phyloP scores from a whole-genome alignment of 371 early-diverging fungal genomes.

The Amoeboaphelidium protococcarum region DNA sequence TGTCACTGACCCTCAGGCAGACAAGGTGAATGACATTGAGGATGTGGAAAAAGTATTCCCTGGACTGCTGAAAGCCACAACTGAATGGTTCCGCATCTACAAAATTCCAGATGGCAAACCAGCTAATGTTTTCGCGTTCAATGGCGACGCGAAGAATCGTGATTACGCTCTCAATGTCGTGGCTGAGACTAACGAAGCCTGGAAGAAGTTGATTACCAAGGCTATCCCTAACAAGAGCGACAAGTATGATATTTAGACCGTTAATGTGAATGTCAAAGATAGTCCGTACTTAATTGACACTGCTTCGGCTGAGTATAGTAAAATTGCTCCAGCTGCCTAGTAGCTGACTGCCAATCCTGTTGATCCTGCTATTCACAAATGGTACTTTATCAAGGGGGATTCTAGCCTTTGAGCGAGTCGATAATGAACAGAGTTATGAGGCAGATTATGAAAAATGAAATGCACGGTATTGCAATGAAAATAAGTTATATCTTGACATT shows the following conservation, averaged over 20 bases:
- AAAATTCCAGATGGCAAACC: constrained; percentile 98
- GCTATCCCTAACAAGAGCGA: constrained; percentile 25
- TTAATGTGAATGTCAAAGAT: constrained; percentile 36
- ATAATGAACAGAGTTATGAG: too few species aligned
- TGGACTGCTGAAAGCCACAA: constrained; percentile 76
- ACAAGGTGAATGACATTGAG: constrained; percentile 77
- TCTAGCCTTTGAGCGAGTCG: too few species aligned
- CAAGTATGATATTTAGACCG: constrained; percentile 35
- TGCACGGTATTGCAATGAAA: too few species aligned
- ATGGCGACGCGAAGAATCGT: constrained; percentile 61
- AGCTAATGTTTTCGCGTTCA: constrained; percentile 91
- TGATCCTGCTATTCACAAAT: too few species aligned
- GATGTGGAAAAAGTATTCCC: constrained; percentile 90
- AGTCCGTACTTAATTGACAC: constrained; percentile 33
- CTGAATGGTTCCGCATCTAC: constrained; percentile 97
- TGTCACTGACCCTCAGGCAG: constrained; percentile 70
- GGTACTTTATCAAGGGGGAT: too few species aligned
- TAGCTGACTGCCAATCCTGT: too few species aligned
- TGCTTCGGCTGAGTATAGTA: constrained; percentile 24
- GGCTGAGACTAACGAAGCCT: constrained; percentile 78
- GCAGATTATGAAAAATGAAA: too few species aligned
- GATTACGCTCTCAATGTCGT: constrained; percentile 75
- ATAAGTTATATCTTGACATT: too few species aligned
- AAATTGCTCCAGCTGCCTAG: too few species aligned
- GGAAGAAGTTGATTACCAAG: constrained; percentile 59